Conservation (phyloP, 2,329 filamentous ascomycete genomes). For the Aspergillus ustus region DNA sequence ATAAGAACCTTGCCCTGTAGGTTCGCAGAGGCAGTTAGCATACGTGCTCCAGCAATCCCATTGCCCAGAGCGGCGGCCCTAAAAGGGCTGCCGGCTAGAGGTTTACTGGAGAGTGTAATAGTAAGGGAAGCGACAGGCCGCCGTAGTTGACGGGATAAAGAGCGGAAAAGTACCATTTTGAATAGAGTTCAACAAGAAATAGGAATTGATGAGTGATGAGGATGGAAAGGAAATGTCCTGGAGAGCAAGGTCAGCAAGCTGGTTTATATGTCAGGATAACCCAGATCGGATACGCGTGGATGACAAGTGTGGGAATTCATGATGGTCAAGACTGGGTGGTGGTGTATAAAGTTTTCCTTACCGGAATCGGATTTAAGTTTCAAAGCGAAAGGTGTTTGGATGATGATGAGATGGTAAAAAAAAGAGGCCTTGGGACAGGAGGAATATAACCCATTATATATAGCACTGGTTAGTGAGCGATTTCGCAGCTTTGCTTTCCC, state of each 20-base stretch:
- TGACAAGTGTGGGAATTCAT: constrained; percentile 11
- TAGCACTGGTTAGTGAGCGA: constrained; percentile 16
- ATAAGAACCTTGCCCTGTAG: constrained; percentile 94
- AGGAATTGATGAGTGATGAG: not conserved
- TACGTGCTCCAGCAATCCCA: constrained; percentile 58
- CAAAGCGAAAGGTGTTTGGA: constrained; percentile 11
- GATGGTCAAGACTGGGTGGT: not conserved
- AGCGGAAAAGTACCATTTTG: constrained; percentile 68
- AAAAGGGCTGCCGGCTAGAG: constrained; percentile 32
- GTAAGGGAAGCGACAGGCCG: constrained; percentile 60
- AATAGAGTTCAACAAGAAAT: constrained; percentile 26
- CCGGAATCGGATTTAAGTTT: constrained; percentile 9
- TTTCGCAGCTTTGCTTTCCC: constrained; percentile 10
- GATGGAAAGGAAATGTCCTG: not conserved
- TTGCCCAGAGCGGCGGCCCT: constrained; percentile 44
- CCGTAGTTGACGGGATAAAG: constrained; percentile 59
- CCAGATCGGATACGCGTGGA: not conserved
- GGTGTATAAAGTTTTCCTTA: constrained; percentile 6
- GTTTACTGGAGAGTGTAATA: constrained; percentile 38
- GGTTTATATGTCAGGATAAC: constrained; percentile 11
- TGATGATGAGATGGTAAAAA: constrained; percentile 17
- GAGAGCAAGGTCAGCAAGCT: constrained; percentile 19
- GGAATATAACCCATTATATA: constrained; percentile 26
- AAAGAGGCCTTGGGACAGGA: constrained; percentile 9
- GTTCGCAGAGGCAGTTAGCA: constrained; percentile 67